Conservation (phyloP, 352 stramenopile genomes). For the Thalassiosira ordinaria region DNA sequence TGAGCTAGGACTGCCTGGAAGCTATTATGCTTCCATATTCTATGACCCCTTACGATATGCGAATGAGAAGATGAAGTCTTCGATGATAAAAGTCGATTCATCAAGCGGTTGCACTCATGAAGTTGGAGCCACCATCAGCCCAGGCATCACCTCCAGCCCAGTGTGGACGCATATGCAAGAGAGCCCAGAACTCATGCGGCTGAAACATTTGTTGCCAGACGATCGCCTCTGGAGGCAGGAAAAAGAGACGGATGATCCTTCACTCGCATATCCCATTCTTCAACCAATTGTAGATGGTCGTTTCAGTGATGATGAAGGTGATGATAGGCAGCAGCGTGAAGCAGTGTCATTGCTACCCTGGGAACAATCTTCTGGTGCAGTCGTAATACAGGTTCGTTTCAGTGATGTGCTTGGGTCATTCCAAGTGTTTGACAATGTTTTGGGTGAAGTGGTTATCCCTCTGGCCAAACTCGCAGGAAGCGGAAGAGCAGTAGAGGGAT, state of each 20-base stretch:
- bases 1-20: slow-evolving; percentile 80
- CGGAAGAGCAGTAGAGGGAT: slow-evolving; percentile 67
- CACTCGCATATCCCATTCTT: slow-evolving; percentile 72
- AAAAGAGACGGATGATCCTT: slow-evolving; percentile 20
- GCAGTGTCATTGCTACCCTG: slow-evolving; percentile 63
- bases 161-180: slow-evolving; percentile 65
- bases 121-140: slow-evolving; percentile 66
- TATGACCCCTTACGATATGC: slow-evolving; percentile 71
- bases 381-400: slow-evolving; percentile 81
- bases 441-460: slow-evolving; percentile 82
- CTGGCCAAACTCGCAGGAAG: slow-evolving; percentile 63
- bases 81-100: slow-evolving; percentile 61
- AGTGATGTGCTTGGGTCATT: slow-evolving; percentile 67
- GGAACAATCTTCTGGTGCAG: slow-evolving; percentile 62
- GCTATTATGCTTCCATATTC: slow-evolving; percentile 67
- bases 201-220: slow-evolving; percentile 72
- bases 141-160: slow-evolving; percentile 70
- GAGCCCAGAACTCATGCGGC: slow-evolving; percentile 64
- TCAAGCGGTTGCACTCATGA: slow-evolving; percentile 59
- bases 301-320: slow-evolving; percentile 26
- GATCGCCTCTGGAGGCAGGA: slow-evolving; percentile 40
- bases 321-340: neutral
- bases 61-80: slow-evolving; percentile 53
- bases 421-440: slow-evolving; percentile 71
- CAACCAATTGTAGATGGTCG: slow-evolving; percentile 63